Base-by-base conservation (phyloP, 139 green algal genomes). In the Tetradesmus obliquus region DNA sequence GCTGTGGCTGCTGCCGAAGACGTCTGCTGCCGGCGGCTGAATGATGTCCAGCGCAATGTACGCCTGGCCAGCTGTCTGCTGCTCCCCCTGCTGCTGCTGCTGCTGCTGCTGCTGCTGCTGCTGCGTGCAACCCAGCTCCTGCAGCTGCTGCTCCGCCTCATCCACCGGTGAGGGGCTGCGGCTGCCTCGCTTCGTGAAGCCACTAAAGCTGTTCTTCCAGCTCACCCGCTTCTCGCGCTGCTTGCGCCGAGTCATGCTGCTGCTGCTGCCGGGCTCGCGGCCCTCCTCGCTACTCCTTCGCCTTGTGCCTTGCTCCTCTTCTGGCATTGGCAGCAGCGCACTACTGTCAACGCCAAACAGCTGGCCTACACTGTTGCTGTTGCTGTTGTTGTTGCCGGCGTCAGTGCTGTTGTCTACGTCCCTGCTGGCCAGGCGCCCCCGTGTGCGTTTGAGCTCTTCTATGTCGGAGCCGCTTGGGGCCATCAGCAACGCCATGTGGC, bases 401-500 rank as follows among this genome's bases (percentile, higher is more conserved):
- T 12, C 55, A 12, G 12, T 74, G 45, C 3, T 22, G 53, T 5
- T 71, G 58, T 71, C 62, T 7, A 32, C 32, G 13, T 76, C 76
- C 6, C 45, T 53, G 55, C 24, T 86, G n/a, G 7, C 13, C 53
- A 91, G 13, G 17, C 74, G 24, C 76, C 74, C 19, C 7, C 55
- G 22, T 12, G 55, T 76, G 20, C 20, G 55, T 7, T 79, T 55
- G 2, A 88, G 55, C 19, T 87, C 55, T 45, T 82, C 79, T 15
- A 91, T 9, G 12, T 88, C 55, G 9, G 2, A 32, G 51, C 51
- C 82, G 2, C 19, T 55, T 5, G 89, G 89, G 3, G 89, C 89
- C 45, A 88, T 91, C 85, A 98, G 94, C 71, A 98, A 62, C 54
- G 95, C 96, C 95, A 98, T 97, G 93, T 98, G 96, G 74, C 88